These are phyloP conservation scores for Boletus barrowsii DNA, from an alignment of 768 basidiomycete species.

Conservation along the genomic window DNA sequence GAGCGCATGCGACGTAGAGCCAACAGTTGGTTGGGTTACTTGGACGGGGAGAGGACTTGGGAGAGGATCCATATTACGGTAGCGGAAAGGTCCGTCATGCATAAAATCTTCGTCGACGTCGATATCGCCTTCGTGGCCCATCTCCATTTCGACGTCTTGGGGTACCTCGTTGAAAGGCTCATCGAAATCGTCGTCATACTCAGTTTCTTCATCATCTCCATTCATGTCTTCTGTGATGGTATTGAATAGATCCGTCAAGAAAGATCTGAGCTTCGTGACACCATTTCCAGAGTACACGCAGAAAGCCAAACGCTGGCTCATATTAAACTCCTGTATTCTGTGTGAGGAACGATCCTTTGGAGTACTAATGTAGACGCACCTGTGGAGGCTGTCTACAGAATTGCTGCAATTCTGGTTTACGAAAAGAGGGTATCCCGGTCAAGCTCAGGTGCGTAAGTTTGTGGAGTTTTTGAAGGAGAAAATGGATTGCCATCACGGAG, in stretches of 20 bases:
- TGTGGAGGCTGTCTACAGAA: slow-evolving; percentile 88
- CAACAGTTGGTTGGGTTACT: slow-evolving; percentile 9
- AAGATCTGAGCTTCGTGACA: slow-evolving; percentile 76
- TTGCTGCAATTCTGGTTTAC: slow-evolving; percentile 76
- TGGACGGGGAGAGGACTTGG: slow-evolving; percentile 1
- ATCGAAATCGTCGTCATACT: slow-evolving; percentile 52
- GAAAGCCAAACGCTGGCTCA: slow-evolving; percentile 83
- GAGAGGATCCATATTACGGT: slow-evolving; percentile 17
- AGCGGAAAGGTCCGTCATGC: slow-evolving; percentile 31
- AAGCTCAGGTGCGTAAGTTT: slow-evolving; percentile 93
- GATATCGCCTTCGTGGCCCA: slow-evolving; percentile 37
- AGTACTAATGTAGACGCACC: slow-evolving; percentile 44
- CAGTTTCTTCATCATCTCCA: slow-evolving; percentile 62
- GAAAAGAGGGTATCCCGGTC: slow-evolving; percentile 95
- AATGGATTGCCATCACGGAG: slow-evolving; percentile 86
- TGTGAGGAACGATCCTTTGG: slow-evolving; percentile 3
- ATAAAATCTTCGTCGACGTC: slow-evolving; percentile 47
- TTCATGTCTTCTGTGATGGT: slow-evolving; percentile 69
- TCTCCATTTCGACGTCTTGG: slow-evolving; percentile 33
- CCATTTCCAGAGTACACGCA: slow-evolving; percentile 97
- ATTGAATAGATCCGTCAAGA: slow-evolving; percentile 72
- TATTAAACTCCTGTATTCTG: slow-evolving; percentile 75
- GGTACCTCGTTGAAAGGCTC: slow-evolving; percentile 33
- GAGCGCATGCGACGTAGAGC: slow-evolving; percentile 12
- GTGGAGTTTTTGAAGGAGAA: slow-evolving; percentile 82